Base-by-base conservation (phyloP, 1,139 yeast species). In the Meyerozyma guilliermondii region DNA sequence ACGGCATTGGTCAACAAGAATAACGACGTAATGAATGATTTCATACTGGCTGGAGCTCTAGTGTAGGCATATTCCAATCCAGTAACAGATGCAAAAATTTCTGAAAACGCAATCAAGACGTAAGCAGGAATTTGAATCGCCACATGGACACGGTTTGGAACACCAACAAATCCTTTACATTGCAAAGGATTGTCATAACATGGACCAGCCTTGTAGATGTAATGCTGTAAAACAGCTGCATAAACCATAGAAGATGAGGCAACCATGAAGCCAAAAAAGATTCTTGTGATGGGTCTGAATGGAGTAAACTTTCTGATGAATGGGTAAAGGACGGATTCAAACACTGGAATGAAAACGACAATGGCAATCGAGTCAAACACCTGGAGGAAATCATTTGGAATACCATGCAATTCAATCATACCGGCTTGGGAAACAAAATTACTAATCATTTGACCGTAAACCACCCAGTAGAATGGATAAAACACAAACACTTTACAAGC, bases 141-240 rank as follows among this genome's bases (percentile, higher is more conserved):
- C 49, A 81, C 79, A 56, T 80, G 83, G 43, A 81, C 63, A 38
- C 66, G 62, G 58, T 79, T 78, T 43, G 82, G 81, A 31, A 65
- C 58, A 38, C 52, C 55, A 13, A 48, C 48, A 42, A 30, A 49
- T 2, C 51, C 43, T 8, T 49, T 50, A 45, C 58, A 53, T 2
- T 41, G 43, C 46, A 43, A 47, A 37, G 94, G 91, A 43, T 56
- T 51, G 47, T 81, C 78, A 53, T 81, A 87, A 74, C 95, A 87
- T 46, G 94, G 92, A 18, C 88, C 88, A 7, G 86, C 71, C 39
- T 65, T 59, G 67, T 88, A 88, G 49, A 89, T 81, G 57, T 69
- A 71, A 58, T 81, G 79, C 66, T 89, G 96, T 50, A 87, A 74
- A 36, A 86, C 81, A 13, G 95, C 92, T 43, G 95, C 94, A 58